These are phyloP conservation scores for Begonia fuchsioides DNA, from an alignment of 306 rosid genomes.

Conservation along the genomic window DNA sequence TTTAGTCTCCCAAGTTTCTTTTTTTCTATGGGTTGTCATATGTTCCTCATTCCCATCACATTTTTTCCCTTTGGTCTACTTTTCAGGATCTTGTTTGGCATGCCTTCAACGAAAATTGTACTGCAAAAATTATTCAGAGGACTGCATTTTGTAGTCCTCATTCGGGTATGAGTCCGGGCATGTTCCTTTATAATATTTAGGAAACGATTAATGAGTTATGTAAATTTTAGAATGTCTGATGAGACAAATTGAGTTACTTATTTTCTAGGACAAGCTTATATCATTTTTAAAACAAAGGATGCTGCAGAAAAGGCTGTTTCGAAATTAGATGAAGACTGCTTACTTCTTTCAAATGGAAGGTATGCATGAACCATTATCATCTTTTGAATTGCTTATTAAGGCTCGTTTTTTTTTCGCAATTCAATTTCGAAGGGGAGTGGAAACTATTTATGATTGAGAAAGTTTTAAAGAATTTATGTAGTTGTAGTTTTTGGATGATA, in stretches of 20 bases:
- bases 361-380: slow-evolving; percentile 16
- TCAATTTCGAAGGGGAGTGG: no score
- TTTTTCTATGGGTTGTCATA: no score
- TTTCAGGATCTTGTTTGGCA: slow-evolving; percentile 51
- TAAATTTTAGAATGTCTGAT: no score
- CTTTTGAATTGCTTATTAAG: no score
- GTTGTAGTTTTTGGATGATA: no score
- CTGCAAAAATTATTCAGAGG: slow-evolving; percentile 55
- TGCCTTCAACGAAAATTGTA: slow-evolving; percentile 54
- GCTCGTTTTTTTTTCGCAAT: no score
- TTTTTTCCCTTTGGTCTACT: no score
- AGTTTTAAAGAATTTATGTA: no score
- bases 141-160: slow-evolving; percentile 46
- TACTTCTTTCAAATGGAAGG: slow-evolving; percentile 73
- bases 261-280: slow-evolving; percentile 72
- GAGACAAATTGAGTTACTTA: background rate
- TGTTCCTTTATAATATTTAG: no score
- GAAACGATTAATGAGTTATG: background rate
- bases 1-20: no score
- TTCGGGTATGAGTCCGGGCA: slow-evolving; percentile 30
- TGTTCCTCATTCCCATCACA: no score
- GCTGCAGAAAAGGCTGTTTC: slow-evolving; percentile 39
- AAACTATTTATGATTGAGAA: no score
- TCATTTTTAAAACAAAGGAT: slow-evolving; percentile 48
- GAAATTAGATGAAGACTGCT: slow-evolving; percentile 47